Evolutionary conservation across 2,329 filamentous ascomycete species (phyloP).

Genomic region (Pseudogymnoascus sp.): DNA sequence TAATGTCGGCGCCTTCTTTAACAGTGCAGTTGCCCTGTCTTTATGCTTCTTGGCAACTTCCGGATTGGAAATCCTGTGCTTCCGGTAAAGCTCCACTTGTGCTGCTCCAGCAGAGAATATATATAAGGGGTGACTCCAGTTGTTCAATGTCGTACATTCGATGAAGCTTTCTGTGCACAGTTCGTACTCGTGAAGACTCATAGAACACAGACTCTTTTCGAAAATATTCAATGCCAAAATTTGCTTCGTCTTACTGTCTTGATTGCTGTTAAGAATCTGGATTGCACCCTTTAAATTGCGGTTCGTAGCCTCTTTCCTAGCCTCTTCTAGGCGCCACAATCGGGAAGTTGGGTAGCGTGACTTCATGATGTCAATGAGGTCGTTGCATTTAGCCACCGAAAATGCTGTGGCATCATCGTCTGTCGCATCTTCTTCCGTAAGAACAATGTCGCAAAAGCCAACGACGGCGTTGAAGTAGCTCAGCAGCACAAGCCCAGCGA

Average conservation of each 20-base stretch:
- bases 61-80: constrained; percentile 36
- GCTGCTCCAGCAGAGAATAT: constrained; percentile 77
- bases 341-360: constrained; percentile 69
- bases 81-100: constrained; percentile 74
- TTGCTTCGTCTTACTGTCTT: constrained; percentile 72
- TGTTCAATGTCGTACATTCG: constrained; percentile 68
- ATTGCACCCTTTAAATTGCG: constrained; percentile 60
- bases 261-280: constrained; percentile 49
- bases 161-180: constrained; percentile 68
- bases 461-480: constrained; percentile 84
- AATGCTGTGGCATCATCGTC: constrained; percentile 57
- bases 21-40: constrained; percentile 55
- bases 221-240: constrained; percentile 79
- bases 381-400: constrained; percentile 57
- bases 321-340: constrained; percentile 84
- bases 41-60: constrained; percentile 48
- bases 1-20: constrained; percentile 62
- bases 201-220: constrained; percentile 67
- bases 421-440: constrained; percentile 47
- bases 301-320: constrained; percentile 62
- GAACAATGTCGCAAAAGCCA: constrained; percentile 80
- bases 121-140: constrained; percentile 85
- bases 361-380: constrained; percentile 66
- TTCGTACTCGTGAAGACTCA: constrained; percentile 72
- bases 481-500: constrained; percentile 72